A percentile compares a stretch with the other conserved stretches of the same genome.
phyloP scores from a whole-genome alignment of 495 filamentous ascomycete species.

The Neurospora discreta region DNA sequence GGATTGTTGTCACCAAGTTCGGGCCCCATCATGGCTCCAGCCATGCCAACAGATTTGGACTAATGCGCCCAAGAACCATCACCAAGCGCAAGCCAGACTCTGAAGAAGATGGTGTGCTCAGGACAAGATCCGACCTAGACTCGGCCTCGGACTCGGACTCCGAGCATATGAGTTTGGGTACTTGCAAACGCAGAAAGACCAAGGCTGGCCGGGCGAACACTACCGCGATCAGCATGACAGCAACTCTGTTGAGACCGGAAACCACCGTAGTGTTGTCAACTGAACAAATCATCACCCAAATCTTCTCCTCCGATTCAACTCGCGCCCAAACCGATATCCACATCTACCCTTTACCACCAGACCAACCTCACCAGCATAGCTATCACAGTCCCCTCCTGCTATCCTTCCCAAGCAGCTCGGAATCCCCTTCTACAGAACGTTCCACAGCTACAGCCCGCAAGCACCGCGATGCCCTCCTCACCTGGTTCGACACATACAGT shows the following conservation, averaged over 20 bases:
- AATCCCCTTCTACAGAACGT: neutral
- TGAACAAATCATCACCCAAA: neutral
- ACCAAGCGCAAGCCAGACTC: neutral
- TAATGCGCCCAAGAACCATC: no score
- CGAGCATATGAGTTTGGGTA: neutral
- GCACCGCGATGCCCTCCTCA: conserved; percentile 20
- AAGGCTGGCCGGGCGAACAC: neutral
- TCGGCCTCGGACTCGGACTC: neutral
- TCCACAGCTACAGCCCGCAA: conserved; percentile 3
- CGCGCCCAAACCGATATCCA: neutral
- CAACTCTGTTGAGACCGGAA: neutral
- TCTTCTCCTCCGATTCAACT: neutral
- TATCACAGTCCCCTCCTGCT: conserved; percentile 35
- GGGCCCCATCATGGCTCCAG: no score
- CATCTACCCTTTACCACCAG: neutral
- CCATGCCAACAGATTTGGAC: no score
- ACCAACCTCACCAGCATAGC: conserved; percentile 11
- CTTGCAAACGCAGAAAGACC: neutral
- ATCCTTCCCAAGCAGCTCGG: neutral
- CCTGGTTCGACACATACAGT: conserved; percentile 28
- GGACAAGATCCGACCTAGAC: neutral
- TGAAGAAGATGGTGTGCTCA: neutral
- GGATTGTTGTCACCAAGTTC: no score
- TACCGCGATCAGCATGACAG: neutral
- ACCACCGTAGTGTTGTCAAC: neutral